Base-by-base conservation (phyloP, 306 rosid genomes). In the Hippophae tibetana region DNA sequence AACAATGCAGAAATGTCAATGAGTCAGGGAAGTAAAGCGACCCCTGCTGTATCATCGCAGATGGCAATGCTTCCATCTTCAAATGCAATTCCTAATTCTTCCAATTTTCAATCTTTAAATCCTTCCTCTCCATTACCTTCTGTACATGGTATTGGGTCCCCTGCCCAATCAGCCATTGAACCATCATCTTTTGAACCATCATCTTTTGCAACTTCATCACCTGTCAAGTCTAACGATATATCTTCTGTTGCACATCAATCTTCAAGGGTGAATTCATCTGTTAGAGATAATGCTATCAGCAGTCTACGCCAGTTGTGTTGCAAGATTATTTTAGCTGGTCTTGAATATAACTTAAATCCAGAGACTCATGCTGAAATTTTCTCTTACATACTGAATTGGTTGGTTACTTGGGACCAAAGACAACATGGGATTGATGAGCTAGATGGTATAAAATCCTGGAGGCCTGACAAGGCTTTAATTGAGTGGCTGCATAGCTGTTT, bases 401-500 rank as follows among this genome's bases (percentile, higher is more conserved):
- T 92, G 76, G 86, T 92, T 65, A 92, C 83, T 75, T 88, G 99
- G 95, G 99, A 92, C 69, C 88, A 92, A 62, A 82, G 88, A 55
- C 97, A 87, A 62, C 79, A 69, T 9, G 89, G 84, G 52, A 25
- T 69, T 70, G 93, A 85, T 69, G 96, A 85, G 80, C 70, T 81
- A 44, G 90, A 78, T 65, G 58, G 67, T 44, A 40, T 58, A 47
- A 88, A 70, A 78, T 72, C 86, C 7, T 83, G 95, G 81, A 86
- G 85, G 79, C 86, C 85, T 58, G 96, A 84, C 74, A 92, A 80
- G 80, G 78, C 96, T 38, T 72, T 85, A 58, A 82, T 80, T 69
- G 96, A 93, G 66, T 92, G 99, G 96, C 78, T 88, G 53, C 96
- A 92, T 72, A 81, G 99, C 81, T 92, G 99, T 68, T 82, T 92